Base-by-base conservation (phyloP, 116 monocot genomes). In the Phalaenopsis hybrid region DNA sequence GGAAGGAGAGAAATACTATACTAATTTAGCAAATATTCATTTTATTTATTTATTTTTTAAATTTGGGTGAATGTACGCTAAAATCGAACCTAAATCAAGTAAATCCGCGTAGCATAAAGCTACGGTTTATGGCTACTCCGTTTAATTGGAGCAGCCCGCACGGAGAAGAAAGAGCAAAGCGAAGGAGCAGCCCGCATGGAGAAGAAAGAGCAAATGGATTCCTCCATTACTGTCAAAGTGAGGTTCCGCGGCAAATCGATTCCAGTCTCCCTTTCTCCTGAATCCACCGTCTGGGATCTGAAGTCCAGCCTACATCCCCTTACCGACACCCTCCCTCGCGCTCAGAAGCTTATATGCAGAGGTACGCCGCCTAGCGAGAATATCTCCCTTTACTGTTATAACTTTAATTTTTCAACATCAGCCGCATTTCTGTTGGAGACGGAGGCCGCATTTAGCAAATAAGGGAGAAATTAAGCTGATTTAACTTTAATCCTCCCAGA, bases 331-430 rank as follows among this genome's bases (percentile, higher is more conserved):
- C 86, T 97, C 77, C 88, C 89, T 49, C 96, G 96, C 61, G 94
- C 92, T 81, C 96, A 97, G 85, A 97, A 88, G 85, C 96, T 97
- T 81, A 97, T 97, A 72, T 97, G 76, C 81, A 94, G 92, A 88
- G 96, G 96, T 92, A 73, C 57, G 23, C 6, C 13, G 55, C 21
- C 37, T 28, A 28, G 28, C 28, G 28, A 28, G 75, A 49, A 58
- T 72, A 11, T 79, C 49, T 65, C 57, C 68, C 28, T 59, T 13
- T 57, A 3, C 50, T 6, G 67, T 67, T 6, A 8, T 25, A 67
- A 21, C 67, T 5, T 70, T 37, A 70, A 34, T 37, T 12, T 37
- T 61, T 12, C 34, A 34, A 13, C 6, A 63, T 63, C 63, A 7
- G 34, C 70, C 12, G 13, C 70, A 33, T 70, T 70, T 70, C 69